Base-by-base conservation (phyloP, 2,329 filamentous ascomycete genomes). In the Paracoccidioides lutzii region DNA sequence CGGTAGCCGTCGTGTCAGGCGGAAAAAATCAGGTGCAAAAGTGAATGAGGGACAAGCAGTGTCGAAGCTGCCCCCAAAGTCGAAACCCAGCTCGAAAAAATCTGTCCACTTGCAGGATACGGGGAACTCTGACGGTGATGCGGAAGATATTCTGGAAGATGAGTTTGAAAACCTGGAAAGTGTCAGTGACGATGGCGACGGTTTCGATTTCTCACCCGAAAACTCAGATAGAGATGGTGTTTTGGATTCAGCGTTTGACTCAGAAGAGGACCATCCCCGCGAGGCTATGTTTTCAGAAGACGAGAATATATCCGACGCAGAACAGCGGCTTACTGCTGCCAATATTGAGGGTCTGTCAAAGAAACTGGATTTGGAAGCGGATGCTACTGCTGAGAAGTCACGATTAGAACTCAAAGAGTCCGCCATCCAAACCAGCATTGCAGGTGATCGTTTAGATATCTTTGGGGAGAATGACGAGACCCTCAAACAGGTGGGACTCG, bases 241-340 rank as follows among this genome's bases (percentile, higher is more conserved):
- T 41, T 52, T 42, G n/a, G 84, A 84, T 57, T 76, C 75, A 0
- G 80, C 84, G 50, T 79, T 82, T 64, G 87, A 91, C 67, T 91
- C 87, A 10, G 87, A 90, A 60, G 79, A 82, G 45, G 81, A 82
- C 35, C 74, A 74, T 54, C 72, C 70, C 67, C 78, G 72, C 68
- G 79, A 79, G 64, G 81, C 84, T 61, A 88, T 95, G 77, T 98
- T 95, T 77, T 97, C 93, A 0, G 93, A 97, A 61, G 91, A 97
- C 66, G 90, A 94, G 63, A 88, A 91, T 61, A 85, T 90, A 53
- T 90, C 87, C 0, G 89, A 94, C 64, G 85, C 83, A 4, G 89
- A 95, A 72, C 90, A 96, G 73, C 85, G 84, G 69, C 79, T 98
- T 62, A 98, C 89, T 53, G 90, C 90, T 1, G 93, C 93, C 59